A percentile compares a stretch with the other conserved stretches of the same genome.
Evolutionary conservation across 2,329 filamentous ascomycete genomes (phyloP).

Genomic region (Pezicula neosporulosa): DNA sequence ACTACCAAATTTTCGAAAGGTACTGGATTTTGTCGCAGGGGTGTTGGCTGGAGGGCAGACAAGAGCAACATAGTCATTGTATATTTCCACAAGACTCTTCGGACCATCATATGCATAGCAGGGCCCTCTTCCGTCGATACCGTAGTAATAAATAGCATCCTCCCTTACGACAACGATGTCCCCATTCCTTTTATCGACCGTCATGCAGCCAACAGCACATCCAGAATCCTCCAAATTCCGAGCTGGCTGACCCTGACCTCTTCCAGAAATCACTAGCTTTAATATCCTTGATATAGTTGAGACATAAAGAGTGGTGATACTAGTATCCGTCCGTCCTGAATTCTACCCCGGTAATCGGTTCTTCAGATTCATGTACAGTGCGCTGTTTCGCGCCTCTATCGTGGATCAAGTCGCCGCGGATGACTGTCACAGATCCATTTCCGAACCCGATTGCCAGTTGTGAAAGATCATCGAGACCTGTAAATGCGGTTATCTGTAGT

Average conservation of each 20-base stretch:
- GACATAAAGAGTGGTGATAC: constrained; percentile 78
- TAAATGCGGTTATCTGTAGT: constrained; percentile 75
- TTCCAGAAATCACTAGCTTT: constrained; percentile 81
- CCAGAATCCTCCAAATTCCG: constrained; percentile 86
- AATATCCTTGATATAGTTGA: constrained; percentile 86
- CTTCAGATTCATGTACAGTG: constrained; percentile 93
- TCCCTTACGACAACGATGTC: constrained; percentile 91
- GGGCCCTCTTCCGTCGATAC: constrained; percentile 76
- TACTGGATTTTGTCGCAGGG: constrained; percentile 46
- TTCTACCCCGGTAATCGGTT: constrained; percentile 90
- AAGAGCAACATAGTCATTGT: constrained; percentile 81
- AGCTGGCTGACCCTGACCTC: constrained; percentile 84
- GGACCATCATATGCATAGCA: constrained; percentile 89
- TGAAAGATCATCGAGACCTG: constrained; percentile 80
- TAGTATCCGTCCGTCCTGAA: constrained; percentile 57
- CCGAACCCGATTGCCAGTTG: constrained; percentile 95
- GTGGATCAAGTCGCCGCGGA: constrained; percentile 91
- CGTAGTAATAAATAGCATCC: constrained; percentile 95
- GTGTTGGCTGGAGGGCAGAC: constrained; percentile 68
- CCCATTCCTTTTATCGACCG: constrained; percentile 72
- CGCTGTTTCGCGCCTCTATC: constrained; percentile 92
- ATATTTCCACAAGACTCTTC: constrained; percentile 77
- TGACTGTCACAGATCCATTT: constrained; percentile 90
- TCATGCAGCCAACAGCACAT: constrained; percentile 94
- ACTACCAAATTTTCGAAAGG: constrained; percentile 70